phyloP scores from a whole-genome alignment of 164 flowering plant genomes.

The Vitis vinifera region ASM3070453v1 NC_081817.1:25974001-25974500 shows the following conservation, averaged over 20 bases:
- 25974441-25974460: too few species aligned
- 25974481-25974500: too few species aligned
- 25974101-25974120: constrained; percentile 62
- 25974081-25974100: constrained; percentile 63
- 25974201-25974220: constrained; percentile 34
- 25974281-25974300: constrained; percentile 41
- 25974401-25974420: too few species aligned
- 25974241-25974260: constrained; percentile 39
- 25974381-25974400: too few species aligned
- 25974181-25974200: constrained; percentile 69
- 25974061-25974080: constrained; percentile 60
- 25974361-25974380: not conserved
- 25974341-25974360: not conserved
- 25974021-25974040: constrained; percentile 77
- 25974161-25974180: constrained; percentile 62
- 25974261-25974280: constrained; percentile 32
- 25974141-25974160: constrained; percentile 78
- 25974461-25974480: too few species aligned
- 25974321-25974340: constrained; percentile 1
- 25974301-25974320: constrained; percentile 18
- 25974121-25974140: constrained; percentile 76
- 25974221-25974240: constrained; percentile 32
- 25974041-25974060: constrained; percentile 68
- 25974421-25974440: too few species aligned
- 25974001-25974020: constrained; percentile 47